These are phyloP conservation scores for Leptographium galeiforme DNA, from an alignment of 2,329 filamentous ascomycete species.

Conservation along the genomic window DNA sequence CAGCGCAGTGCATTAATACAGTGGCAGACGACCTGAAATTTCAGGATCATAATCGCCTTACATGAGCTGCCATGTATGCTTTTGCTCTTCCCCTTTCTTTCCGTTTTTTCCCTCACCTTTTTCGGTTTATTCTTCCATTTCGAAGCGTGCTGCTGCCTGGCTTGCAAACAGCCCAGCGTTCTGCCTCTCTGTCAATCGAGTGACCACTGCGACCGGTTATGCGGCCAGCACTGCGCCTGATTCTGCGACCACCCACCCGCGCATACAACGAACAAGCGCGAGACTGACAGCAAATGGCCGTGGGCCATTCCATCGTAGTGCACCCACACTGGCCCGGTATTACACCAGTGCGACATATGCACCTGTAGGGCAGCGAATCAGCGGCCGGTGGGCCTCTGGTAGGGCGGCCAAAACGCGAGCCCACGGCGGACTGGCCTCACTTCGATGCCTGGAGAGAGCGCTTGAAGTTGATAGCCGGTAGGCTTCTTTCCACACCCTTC, in stretches of 20 bases:
- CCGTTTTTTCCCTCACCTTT: too few relatives aligned
- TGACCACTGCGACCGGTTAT: slow-evolving; percentile 6
- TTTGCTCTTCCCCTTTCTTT: too few relatives aligned
- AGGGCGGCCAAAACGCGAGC: not conserved
- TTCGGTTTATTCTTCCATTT: not conserved
- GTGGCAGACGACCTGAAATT: too few relatives aligned
- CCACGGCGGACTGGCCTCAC: not conserved
- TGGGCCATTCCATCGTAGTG: too few relatives aligned
- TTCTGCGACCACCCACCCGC: not conserved
- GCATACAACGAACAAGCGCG: not conserved
- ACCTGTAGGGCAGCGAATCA: slow-evolving; percentile 4
- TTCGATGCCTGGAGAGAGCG: too few relatives aligned
- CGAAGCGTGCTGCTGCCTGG: not conserved
- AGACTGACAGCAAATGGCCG: not conserved
- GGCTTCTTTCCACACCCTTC: too few relatives aligned
- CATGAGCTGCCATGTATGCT: too few relatives aligned
- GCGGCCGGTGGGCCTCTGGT: not conserved
- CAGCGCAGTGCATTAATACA: too few relatives aligned
- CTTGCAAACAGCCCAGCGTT: slow-evolving; percentile 4
- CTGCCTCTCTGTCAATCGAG: slow-evolving; percentile 2
- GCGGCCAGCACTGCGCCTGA: slow-evolving; percentile 9
- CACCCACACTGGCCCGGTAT: not conserved
- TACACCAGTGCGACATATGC: not conserved
- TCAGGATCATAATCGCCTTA: too few relatives aligned
- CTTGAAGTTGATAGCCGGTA: too few relatives aligned